Base-by-base conservation (phyloP, 495 filamentous ascomycete species). In the Barbatosphaeria neglecta region DNA sequence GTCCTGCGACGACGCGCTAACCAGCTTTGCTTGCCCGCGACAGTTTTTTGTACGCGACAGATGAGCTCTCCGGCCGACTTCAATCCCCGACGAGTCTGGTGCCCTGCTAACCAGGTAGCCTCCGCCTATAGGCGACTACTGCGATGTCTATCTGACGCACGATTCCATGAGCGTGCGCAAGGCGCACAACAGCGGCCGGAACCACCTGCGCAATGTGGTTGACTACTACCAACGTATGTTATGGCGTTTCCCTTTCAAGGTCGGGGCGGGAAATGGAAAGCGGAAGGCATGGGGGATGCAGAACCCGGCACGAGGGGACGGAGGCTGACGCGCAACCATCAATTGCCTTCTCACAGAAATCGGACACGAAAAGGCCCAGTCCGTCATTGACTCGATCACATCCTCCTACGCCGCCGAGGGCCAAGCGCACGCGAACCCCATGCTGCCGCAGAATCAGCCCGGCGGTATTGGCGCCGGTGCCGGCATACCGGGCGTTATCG, bases 111-210 rank as follows among this genome's bases (percentile, higher is more conserved):
- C 28, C 31, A 43, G 41, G 20, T 41, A 41, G 24, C 13, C 37
- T 45, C 35, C 31, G 39, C 55, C n/a, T n/a, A n/a, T n/a, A 65
- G 52, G 92, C 75, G 92, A 98, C 65, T 98, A 97, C 74, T 98
- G 92, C 78, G 92, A 98, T 83, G 93, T 98, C 65, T 98, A 98
- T 76, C 85, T 98, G 54, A 98, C 93, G 48, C 92, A 98, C 75
- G 93, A 98, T 80, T 94, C 87, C 13, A 98, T 97, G 90, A 94
- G 87, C 70, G 92, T 98, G 59, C 87, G 92, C 59, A 96, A 96
- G 69, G 92, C 92, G 15, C 92, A 98, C 68, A 98, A 98, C 73
- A 84, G 78, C 56, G 92, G 92, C 48, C 79, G 90, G 40, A 98
- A 98, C 68, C 92, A 98, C 59, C 73, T 97, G 41, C 84, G 93